Percentiles rank a stretch among this genome's conserved stretches.
Evolutionary conservation across 495 filamentous ascomycete species (phyloP).

Genomic region (Emericellopsis terricola): DNA sequence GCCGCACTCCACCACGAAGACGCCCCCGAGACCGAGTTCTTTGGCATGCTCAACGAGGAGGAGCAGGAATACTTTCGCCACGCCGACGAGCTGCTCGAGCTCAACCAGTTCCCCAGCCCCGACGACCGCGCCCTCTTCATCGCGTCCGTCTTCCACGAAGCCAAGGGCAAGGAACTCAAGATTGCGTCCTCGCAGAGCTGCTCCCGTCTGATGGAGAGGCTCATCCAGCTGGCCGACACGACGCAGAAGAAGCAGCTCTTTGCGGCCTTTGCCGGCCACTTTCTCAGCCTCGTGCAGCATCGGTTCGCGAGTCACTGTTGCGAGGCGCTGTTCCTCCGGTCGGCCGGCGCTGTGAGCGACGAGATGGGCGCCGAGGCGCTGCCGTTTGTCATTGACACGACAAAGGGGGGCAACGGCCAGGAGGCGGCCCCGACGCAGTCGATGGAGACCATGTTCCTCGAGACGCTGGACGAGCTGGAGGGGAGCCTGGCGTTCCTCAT

Average conservation of each 20-base stretch:
- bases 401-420: constrained; percentile 10
- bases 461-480: constrained; percentile 66
- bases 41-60: constrained; percentile 71
- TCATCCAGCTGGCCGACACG: constrained; percentile 66
- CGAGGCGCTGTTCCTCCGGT: constrained; percentile 74
- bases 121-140: constrained; percentile 72
- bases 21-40: constrained; percentile 44
- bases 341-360: constrained; percentile 57
- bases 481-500: constrained; percentile 68
- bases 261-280: constrained; percentile 69
- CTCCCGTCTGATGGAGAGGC: constrained; percentile 77
- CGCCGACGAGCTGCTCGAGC: constrained; percentile 73
- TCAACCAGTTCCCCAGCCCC: constrained; percentile 60
- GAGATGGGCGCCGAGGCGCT: constrained; percentile 38
- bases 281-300: constrained; percentile 76
- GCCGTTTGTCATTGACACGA: constrained; percentile 4
- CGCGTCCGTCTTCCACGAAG: constrained; percentile 69
- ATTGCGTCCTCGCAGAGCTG: constrained; percentile 88
- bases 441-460: constrained; percentile 74
- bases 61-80: constrained; percentile 90
- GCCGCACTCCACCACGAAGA: too few relatives aligned
- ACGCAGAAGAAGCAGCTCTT: constrained; percentile 75
- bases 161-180: constrained; percentile 83
- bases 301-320: constrained; percentile 94
- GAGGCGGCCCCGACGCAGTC: constrained; percentile 24